Evolutionary conservation across 805 yeast species (phyloP).

Genomic region (Novakomyces olei): DNA sequence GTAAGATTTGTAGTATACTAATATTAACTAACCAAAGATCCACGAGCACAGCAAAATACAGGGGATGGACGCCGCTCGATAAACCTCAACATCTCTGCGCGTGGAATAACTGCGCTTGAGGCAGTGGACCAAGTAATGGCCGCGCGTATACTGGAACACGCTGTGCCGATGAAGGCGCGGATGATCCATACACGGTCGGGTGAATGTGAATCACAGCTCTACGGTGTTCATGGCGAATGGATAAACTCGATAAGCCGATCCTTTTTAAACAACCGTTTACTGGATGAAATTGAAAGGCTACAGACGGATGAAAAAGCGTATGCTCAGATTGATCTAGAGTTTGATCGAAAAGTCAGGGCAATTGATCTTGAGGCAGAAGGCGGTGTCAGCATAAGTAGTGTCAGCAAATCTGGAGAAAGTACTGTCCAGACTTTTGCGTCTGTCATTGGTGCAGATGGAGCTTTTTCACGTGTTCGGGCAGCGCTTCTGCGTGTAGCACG

Average conservation of each 20-base stretch:
- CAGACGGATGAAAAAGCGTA: constrained; percentile 39
- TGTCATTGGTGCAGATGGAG: constrained; percentile 70
- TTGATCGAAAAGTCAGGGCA: constrained; percentile 33
- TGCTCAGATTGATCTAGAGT: constrained; percentile 25
- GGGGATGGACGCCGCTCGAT: constrained; percentile 26
- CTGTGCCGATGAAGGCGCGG: constrained; percentile 73
- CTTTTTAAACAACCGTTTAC: constrained; percentile 45
- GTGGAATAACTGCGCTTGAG: constrained; percentile 55
- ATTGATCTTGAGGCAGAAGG: constrained; percentile 17
- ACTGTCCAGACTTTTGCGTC: constrained; percentile 27
- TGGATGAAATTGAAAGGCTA: no score
- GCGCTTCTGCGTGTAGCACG: constrained; percentile 31
- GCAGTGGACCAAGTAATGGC: constrained; percentile 41
- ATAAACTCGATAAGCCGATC: constrained; percentile 73
- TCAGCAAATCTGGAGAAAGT: constrained; percentile 7
- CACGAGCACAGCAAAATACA: constrained; percentile 20
- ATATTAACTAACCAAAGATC: constrained; percentile 53
- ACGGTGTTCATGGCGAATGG: constrained; percentile 62
- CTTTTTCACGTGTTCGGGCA: constrained; percentile 49
- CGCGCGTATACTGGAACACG: constrained; percentile 28
- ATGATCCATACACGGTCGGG: constrained; percentile 66
- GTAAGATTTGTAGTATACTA: constrained; percentile 52
- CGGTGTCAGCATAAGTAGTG: constrained; percentile 6
- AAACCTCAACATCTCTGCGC: constrained; percentile 66
- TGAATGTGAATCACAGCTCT: constrained; percentile 39